A percentile compares a stretch with the other conserved stretches of the same genome.
These are phyloP conservation scores for Fragaria vesca DNA, from an alignment of 306 rosid genomes.

Conservation along the genomic window DNA sequence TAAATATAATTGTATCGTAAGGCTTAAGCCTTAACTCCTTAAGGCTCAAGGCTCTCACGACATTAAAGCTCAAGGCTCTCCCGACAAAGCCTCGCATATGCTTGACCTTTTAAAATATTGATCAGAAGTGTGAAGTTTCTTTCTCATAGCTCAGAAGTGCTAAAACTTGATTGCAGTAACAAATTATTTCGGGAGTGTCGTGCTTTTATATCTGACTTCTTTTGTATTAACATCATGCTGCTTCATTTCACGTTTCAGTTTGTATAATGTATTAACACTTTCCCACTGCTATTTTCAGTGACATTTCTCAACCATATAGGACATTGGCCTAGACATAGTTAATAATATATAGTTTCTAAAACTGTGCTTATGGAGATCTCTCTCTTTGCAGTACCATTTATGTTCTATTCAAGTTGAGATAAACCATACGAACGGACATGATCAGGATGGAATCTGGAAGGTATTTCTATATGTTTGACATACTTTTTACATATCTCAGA, in stretches of 20 bases:
- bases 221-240: neutral
- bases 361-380: constrained; percentile 20
- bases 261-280: neutral
- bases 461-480: constrained; percentile 33
- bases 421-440: constrained; percentile 22
- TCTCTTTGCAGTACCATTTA: constrained; percentile 65
- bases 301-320: neutral
- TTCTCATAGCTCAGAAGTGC: neutral
- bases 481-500: neutral
- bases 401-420: constrained; percentile 62
- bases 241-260: neutral
- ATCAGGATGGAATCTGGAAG: constrained; percentile 25
- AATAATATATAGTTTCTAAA: neutral
- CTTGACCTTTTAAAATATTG: too few relatives aligned
- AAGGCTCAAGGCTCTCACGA: too few relatives aligned
- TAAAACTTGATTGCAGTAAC: neutral
- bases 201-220: too few relatives aligned
- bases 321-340: neutral
- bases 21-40: too few relatives aligned
- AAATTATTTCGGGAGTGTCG: neutral
- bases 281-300: neutral
- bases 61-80: too few relatives aligned
- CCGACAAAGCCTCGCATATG: too few relatives aligned
- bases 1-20: too few relatives aligned
- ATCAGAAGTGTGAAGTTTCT: too few relatives aligned